Conservation (phyloP, 192 early-diverging fungal species). For the Umbelopsis sp. region DNA sequence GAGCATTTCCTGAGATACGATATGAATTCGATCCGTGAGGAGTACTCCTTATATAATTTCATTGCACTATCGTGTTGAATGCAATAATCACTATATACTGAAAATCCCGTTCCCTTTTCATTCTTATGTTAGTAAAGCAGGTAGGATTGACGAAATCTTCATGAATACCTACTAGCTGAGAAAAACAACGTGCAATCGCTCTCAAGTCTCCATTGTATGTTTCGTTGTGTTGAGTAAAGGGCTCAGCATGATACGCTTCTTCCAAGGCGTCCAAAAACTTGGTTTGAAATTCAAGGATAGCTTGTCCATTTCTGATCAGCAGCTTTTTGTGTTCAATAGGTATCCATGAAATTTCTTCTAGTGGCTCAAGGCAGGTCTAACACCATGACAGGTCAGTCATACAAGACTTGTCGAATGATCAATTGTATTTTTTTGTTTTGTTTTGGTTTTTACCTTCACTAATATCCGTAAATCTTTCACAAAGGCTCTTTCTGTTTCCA, state of each 20-base stretch:
- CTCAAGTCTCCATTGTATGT: conserved; percentile 21
- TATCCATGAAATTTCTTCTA: conserved; percentile 26
- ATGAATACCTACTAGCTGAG: conserved; percentile 24
- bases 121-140: background rate
- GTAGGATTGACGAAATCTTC: background rate
- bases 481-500: conserved; percentile 38
- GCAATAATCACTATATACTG: conserved; percentile 29
- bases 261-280: conserved; percentile 24
- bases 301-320: conserved; percentile 31
- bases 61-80: conserved; percentile 28
- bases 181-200: conserved; percentile 32
- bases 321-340: conserved; percentile 24
- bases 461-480: conserved; percentile 26
- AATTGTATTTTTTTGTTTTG: no score
- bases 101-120: conserved; percentile 23
- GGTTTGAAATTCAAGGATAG: conserved; percentile 34
- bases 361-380: conserved; percentile 17
- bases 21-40: conserved; percentile 19
- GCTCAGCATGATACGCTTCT: conserved; percentile 22
- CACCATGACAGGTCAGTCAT: background rate
- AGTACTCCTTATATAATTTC: conserved; percentile 28
- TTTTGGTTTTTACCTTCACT: conserved; percentile 37
- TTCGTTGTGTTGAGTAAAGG: background rate
- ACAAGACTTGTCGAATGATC: background rate
- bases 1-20: conserved; percentile 6